Conservation (phyloP, 257 asterid species). For the Solanum corneliomulleri region DNA sequence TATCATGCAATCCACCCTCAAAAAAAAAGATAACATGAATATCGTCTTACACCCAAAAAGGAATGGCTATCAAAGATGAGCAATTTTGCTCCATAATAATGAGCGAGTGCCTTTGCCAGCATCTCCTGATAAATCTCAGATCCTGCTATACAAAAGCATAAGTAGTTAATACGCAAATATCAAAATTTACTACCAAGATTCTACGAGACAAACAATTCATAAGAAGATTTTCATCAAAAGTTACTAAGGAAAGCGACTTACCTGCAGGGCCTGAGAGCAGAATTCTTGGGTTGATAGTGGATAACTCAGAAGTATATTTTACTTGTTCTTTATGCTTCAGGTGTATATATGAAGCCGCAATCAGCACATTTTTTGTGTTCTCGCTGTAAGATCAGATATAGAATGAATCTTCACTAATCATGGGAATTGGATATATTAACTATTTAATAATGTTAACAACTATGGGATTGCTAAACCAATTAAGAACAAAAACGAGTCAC, state of each 20-base stretch:
- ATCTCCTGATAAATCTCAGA: slow-evolving; percentile 88
- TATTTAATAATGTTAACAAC: neutral
- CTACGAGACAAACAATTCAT: neutral
- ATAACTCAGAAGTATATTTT: slow-evolving; percentile 60
- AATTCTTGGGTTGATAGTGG: slow-evolving; percentile 77
- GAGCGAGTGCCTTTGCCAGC: slow-evolving; percentile 89
- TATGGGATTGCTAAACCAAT: neutral
- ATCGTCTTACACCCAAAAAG: slow-evolving; percentile 54
- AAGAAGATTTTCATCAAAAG: neutral
- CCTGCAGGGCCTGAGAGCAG: slow-evolving; percentile 96
- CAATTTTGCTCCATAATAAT: slow-evolving; percentile 72
- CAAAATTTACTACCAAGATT: neutral
- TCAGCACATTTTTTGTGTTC: slow-evolving; percentile 68
- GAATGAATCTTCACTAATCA: neutral
- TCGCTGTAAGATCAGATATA: slow-evolving; percentile 49
- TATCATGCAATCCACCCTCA: neutral
- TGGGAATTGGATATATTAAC: neutral
- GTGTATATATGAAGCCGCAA: slow-evolving; percentile 79
- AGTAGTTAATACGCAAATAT: neutral
- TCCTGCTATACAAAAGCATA: slow-evolving; percentile 29
- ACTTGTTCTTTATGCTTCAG: slow-evolving; percentile 63
- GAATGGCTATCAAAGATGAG: slow-evolving; percentile 67
- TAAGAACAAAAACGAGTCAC: neutral
- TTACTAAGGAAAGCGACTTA: slow-evolving; percentile 3
- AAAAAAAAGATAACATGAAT: neutral